Conservation (phyloP, 495 filamentous ascomycete species). For the Aspergillus bertholletiae region DNA sequence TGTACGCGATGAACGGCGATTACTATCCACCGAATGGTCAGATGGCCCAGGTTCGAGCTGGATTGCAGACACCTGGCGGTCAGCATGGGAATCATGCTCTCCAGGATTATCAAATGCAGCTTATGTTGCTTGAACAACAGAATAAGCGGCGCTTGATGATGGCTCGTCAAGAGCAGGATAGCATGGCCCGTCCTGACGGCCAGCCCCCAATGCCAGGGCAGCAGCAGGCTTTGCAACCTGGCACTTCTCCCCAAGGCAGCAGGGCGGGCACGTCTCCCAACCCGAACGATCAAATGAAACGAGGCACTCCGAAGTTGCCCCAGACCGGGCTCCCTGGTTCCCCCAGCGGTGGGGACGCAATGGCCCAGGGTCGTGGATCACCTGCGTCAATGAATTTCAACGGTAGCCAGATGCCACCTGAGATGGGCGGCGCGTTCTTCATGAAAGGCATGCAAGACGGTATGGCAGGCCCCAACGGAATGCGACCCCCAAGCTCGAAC, state of each 20-base stretch:
- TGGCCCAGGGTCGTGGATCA: slow-evolving; percentile 73
- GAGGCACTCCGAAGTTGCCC: slow-evolving; percentile 84
- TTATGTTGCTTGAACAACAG: slow-evolving; percentile 98
- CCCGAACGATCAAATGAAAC: slow-evolving; percentile 84
- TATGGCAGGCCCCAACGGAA: slow-evolving; percentile 61
- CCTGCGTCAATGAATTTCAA: slow-evolving; percentile 79
- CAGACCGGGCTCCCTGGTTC: slow-evolving; percentile 71
- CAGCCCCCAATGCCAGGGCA: slow-evolving; percentile 56
- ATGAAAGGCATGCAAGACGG: slow-evolving; percentile 55
- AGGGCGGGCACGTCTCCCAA: slow-evolving; percentile 84
- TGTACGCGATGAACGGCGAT: slow-evolving; percentile 51
- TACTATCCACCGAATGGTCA: slow-evolving; percentile 65
- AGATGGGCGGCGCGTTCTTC: slow-evolving; percentile 59
- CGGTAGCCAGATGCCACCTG: slow-evolving; percentile 62
- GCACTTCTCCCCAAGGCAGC: slow-evolving; percentile 78
- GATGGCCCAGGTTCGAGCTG: slow-evolving; percentile 52
- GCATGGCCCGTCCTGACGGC: slow-evolving; percentile 58
- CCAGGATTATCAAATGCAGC: slow-evolving; percentile 98
- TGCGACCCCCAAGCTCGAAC: slow-evolving; percentile 86
- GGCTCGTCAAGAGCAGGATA: slow-evolving; percentile 95
- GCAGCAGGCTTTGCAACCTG: slow-evolving; percentile 51
- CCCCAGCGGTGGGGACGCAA: slow-evolving; percentile 72
- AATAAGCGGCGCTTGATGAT: slow-evolving; percentile 97
- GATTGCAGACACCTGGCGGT: slow-evolving; percentile 50
- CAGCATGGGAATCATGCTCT: slow-evolving; percentile 83